Conservation (phyloP, 139 green algal species). For the Eudorina sp. region DNA sequence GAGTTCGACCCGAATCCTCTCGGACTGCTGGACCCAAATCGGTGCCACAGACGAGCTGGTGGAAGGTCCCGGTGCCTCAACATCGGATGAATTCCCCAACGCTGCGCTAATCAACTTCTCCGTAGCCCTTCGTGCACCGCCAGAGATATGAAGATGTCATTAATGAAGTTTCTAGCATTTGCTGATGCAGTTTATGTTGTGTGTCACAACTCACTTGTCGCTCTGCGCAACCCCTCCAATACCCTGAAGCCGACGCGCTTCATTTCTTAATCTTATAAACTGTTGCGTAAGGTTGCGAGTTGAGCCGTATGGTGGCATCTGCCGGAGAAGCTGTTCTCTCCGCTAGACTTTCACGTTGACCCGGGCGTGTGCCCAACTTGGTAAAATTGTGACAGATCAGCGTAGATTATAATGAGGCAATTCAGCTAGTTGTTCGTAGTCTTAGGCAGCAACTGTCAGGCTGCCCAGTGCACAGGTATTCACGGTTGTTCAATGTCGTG, state of each 20-base stretch:
- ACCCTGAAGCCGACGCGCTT: conserved; percentile 49
- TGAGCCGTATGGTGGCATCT: conserved; percentile 51
- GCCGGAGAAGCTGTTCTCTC: too few species aligned
- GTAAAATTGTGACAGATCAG: too few species aligned
- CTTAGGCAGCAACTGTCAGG: too few species aligned
- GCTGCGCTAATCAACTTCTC: conserved; percentile 68
- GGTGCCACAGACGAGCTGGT: conserved; percentile 46
- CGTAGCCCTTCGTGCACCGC: conserved; percentile 55
- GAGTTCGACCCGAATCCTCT: conserved; percentile 69
- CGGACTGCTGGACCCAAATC: conserved; percentile 66
- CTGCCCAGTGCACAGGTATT: too few species aligned
- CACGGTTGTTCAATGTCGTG: too few species aligned
- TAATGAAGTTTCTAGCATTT: neutral
- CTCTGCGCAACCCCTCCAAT: neutral
- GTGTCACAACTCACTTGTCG: conserved; percentile 43
- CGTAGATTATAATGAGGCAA: too few species aligned
- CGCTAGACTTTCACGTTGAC: neutral
- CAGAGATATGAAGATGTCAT: neutral
- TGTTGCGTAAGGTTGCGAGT: conserved; percentile 64
- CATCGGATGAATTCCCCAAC: conserved; percentile 56
- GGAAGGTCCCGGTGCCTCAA: conserved; percentile 54
- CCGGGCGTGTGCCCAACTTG: too few species aligned
- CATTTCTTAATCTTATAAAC: conserved; percentile 63
- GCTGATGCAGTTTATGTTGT: neutral
- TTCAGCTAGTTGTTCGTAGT: too few species aligned